Percentiles rank a stretch among this genome's conserved stretches.
Conservation (phyloP, 2,329 filamentous ascomycete genomes). For the Fusarium sp. region DNA sequence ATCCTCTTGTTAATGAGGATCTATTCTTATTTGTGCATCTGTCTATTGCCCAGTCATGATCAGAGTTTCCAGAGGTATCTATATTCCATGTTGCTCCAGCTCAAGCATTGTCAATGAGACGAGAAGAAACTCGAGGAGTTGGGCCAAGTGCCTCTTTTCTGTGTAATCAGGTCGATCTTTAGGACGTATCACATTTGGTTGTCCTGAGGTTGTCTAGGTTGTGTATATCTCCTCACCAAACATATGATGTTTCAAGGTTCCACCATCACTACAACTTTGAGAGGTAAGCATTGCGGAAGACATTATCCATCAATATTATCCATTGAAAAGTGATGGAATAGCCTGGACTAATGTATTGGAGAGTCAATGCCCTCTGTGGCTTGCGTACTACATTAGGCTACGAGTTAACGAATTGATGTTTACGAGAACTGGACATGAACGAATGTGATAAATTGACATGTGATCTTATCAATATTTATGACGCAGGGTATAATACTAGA, state of each 20-base stretch:
- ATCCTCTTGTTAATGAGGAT: not conserved
- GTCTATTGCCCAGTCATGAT: not conserved
- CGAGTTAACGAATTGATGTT: not conserved
- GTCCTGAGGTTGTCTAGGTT: not conserved
- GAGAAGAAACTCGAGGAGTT: not conserved
- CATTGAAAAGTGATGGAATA: not conserved
- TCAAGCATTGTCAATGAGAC: not conserved
- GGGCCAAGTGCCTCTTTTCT: not conserved
- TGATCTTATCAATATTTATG: constrained; percentile 6
- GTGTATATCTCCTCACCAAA: not conserved
- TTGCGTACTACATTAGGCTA: constrained; percentile 7
- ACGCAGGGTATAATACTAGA: constrained; percentile 27
- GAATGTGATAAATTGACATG: not conserved
- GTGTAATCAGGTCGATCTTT: not conserved
- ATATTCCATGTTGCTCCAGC: not conserved
- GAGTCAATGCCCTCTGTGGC: not conserved
- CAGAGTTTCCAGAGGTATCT: not conserved
- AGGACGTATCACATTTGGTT: not conserved
- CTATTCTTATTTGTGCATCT: not conserved
- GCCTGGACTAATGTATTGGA: not conserved
- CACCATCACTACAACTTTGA: constrained; percentile 11
- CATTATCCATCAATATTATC: not conserved
- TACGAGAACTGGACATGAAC: not conserved
- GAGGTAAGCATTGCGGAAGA: not conserved
- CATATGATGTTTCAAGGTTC: constrained; percentile 5